Evolutionary conservation across 768 basidiomycete species (phyloP).

Genomic region (Serendipita sp.): DNA sequence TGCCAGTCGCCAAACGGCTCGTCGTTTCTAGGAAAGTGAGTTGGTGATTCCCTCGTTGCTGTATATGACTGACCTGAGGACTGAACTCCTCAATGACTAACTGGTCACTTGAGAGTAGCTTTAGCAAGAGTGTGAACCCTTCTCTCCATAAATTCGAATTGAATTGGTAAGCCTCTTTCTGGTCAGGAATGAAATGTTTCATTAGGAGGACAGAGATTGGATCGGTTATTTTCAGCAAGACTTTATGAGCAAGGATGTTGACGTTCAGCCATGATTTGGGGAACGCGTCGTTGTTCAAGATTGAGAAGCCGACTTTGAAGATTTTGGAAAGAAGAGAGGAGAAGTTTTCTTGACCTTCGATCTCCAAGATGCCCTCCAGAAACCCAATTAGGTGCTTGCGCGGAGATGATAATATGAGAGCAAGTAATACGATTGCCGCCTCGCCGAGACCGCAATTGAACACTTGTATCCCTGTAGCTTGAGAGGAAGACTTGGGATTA

Average conservation of each 20-base stretch:
- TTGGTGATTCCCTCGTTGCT: not conserved
- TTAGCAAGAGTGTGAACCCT: constrained; percentile 65
- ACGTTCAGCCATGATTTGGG: constrained; percentile 84
- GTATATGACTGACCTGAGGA: constrained; percentile 47
- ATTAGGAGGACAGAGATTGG: constrained; percentile 63
- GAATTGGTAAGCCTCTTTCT: constrained; percentile 47
- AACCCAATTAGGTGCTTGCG: constrained; percentile 61
- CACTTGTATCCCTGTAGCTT: constrained; percentile 29
- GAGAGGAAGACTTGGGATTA: constrained; percentile 25
- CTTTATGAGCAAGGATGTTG: constrained; percentile 73
- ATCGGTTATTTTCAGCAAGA: constrained; percentile 77
- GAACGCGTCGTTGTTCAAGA: constrained; percentile 76
- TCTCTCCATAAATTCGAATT: constrained; percentile 67
- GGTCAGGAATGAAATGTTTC: constrained; percentile 61
- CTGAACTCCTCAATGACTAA: constrained; percentile 89
- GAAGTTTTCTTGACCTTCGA: constrained; percentile 76
- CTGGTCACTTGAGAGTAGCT: constrained; percentile 75
- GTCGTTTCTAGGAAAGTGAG: constrained; percentile 48
- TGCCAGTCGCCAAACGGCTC: constrained; percentile 90
- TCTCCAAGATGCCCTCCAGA: constrained; percentile 64
- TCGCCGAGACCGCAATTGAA: constrained; percentile 75
- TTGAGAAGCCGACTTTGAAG: constrained; percentile 66
- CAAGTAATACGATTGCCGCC: constrained; percentile 67
- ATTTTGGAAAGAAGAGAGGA: constrained; percentile 52
- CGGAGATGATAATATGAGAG: constrained; percentile 65